Base-by-base conservation (phyloP, 139 green algal genomes). In the Gonium pectorale region DNA sequence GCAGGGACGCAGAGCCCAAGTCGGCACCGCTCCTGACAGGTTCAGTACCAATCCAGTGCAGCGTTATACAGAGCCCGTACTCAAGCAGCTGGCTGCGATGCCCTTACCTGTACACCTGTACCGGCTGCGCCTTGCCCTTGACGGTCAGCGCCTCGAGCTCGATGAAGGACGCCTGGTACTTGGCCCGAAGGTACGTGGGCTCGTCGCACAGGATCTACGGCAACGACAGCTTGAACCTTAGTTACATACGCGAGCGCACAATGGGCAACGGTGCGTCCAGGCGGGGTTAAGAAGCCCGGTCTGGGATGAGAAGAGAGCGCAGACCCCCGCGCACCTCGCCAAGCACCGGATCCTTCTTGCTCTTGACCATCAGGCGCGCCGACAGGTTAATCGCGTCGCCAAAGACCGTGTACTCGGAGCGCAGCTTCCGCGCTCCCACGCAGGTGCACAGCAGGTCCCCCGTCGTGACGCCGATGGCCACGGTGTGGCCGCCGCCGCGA, bases 361-460 rank as follows among this genome's bases (percentile, higher is more conserved):
- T 87, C 64, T 92, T 91, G 68, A 87, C 83, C 94, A 97, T 97
- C 15, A 97, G 91, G 4, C 94, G 72, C 0, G 94, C 94, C 19
- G 86, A 93, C 33, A 98, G 83, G 87, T 98, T 98, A 89, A 98
- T 97, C 31, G 94, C 89, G 69, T 98, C 91, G 11, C 94, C 95
- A 86, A 96, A 97, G 35, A 98, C 89, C 5, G 95, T 98, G 92
- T 97, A 98, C 87, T 98, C 95, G 6, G 89, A 86, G 24, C 95
- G 87, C 64, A 93, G 88, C 81, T 87, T 82, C n/a, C 87, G 82
- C 0, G 90, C 93, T 35, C 95, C 95, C 29, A 98, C 93, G 69
- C 90, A 93, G 31, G 91, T 94, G 75, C 93, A 97, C 59, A 98
- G 90, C 59, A 97, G 84, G 81, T 96, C 87, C 3, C 95, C 95